Percentiles rank a stretch among this genome's conserved stretches.
Evolutionary conservation across 75 land plant genomes (phyloP).

Genomic region (Pinus tabuliformis): DNA sequence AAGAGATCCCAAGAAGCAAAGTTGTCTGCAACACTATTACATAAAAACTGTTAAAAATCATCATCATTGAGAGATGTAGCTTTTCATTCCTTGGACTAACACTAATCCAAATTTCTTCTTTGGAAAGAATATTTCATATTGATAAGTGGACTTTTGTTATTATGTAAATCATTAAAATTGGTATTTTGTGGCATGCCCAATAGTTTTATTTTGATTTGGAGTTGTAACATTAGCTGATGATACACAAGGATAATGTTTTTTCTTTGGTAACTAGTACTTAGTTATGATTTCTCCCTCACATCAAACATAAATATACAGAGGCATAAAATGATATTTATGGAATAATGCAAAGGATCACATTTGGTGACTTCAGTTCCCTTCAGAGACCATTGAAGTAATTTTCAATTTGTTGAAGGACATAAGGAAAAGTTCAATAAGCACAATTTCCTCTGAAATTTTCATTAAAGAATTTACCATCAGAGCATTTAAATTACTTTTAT

Average conservation of each 20-base stretch:
- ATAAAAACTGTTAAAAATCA: not conserved
- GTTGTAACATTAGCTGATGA: conserved; percentile 17
- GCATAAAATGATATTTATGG: not conserved
- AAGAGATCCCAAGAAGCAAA: conserved; percentile 35
- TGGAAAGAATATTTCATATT: not conserved
- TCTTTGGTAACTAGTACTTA: not conserved
- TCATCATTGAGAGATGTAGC: not conserved
- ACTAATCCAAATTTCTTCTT: no score
- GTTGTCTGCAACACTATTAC: conserved; percentile 21
- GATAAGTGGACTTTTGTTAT: no score
- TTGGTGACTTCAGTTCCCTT: not conserved
- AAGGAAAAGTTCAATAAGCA: no score
- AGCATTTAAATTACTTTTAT: no score
- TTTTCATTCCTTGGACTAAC: not conserved
- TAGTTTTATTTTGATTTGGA: conserved; percentile 10
- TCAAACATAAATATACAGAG: not conserved
- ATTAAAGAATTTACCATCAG: no score
- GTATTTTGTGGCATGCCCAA: conserved; percentile 4
- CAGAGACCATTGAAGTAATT: not conserved
- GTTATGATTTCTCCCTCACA: conserved; percentile 21
- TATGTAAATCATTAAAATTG: not conserved
- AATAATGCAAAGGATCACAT: not conserved
- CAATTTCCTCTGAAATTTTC: no score
- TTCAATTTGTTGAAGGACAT: no score
- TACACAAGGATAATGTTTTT: conserved; percentile 19